Evolutionary conservation across 352 stramenopile species (phyloP), one percentile per base, ranked within the genome.

Genomic region (Phytopythium litorale): DNA sequence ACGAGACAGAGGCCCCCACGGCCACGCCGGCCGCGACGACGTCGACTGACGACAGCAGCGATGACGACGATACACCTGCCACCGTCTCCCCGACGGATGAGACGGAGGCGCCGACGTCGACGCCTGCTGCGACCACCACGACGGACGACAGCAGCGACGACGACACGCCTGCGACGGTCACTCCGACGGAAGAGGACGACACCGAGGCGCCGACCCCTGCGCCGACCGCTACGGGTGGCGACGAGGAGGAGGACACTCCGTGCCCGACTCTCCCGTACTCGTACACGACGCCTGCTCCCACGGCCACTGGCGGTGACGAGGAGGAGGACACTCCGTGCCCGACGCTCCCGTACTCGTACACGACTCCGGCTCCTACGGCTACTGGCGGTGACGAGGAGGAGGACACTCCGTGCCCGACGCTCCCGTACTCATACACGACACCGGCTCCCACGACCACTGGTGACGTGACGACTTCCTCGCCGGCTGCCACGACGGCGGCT

Each of bases 241-340:
- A 62, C 7, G 63, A 57, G 0, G 64, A 63, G 19, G 56, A 56
- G 25, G 66, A 72, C 46, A 68, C 62, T 1, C 66, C 65, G 3
- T 71, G 60, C 52, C 60, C 65, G 7, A 67, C 65, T 7, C 51
- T 71, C 23, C 32, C 58, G 50, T 71, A 71, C 56, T 62, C 61
- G 40, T 62, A 66, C 60, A 45, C 53, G n/a, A 56, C 60, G 63
- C 30, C 56, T 7, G 61, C 63, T 1, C 56, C 67, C 1, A 55
- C 45, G 25, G 45, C 32, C 2, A 49, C 53, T 0, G 40, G 35
- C 48, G 38, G 49, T 0, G 59, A 62, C 1, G 63, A 57, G 0
- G 64, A 63, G 23, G 56, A 56, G 25, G 66, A 72, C 46, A 68
- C 62, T 1, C 66, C 65, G 3, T 71, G 60, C 52, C 60, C 65